These are phyloP conservation scores for Fusarium sp. DNA, from an alignment of 2,329 filamentous ascomycete species.

Conservation along the genomic window DNA sequence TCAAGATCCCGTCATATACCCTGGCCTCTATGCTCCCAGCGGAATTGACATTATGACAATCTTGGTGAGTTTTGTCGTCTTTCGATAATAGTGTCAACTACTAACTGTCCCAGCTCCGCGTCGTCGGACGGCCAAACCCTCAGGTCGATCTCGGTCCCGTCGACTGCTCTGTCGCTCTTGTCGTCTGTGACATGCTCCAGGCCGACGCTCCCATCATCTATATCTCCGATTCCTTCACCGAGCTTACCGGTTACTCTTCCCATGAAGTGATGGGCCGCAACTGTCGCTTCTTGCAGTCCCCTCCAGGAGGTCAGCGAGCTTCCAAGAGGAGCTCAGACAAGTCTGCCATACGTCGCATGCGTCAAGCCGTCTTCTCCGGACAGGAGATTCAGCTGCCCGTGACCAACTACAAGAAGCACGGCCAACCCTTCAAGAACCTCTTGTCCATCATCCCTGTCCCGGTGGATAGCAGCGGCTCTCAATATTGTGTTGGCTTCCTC, in stretches of 20 bases:
- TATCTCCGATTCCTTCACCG: constrained; percentile 79
- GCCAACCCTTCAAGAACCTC: constrained; percentile 80
- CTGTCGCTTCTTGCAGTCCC: constrained; percentile 83
- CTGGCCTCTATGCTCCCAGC: constrained; percentile 62
- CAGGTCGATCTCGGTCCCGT: constrained; percentile 81
- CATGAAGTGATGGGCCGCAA: constrained; percentile 80
- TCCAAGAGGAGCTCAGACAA: constrained; percentile 45
- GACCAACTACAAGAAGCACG: constrained; percentile 83
- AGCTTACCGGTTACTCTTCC: constrained; percentile 78
- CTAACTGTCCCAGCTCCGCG: constrained; percentile 57
- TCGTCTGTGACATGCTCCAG: constrained; percentile 78
- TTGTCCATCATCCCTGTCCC: constrained; percentile 84
- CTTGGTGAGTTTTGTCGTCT: constrained; percentile 51
- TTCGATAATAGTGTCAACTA: not conserved
- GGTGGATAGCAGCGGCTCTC: constrained; percentile 69
- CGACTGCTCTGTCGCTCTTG: constrained; percentile 82
- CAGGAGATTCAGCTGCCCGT: constrained; percentile 61
- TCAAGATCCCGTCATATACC: constrained; percentile 61
- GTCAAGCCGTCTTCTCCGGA: constrained; percentile 54
- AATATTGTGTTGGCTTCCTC: constrained; percentile 83
- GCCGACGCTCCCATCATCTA: constrained; percentile 84
- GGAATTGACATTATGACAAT: constrained; percentile 65
- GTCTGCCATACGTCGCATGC: constrained; percentile 65
- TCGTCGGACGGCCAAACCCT: constrained; percentile 74
- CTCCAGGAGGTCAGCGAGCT: constrained; percentile 59